Percentiles rank a stretch among this genome's conserved stretches.
These are phyloP conservation scores for Cercospora sp. DNA, from an alignment of 2,329 filamentous ascomycete genomes.

Conservation along the genomic window DNA sequence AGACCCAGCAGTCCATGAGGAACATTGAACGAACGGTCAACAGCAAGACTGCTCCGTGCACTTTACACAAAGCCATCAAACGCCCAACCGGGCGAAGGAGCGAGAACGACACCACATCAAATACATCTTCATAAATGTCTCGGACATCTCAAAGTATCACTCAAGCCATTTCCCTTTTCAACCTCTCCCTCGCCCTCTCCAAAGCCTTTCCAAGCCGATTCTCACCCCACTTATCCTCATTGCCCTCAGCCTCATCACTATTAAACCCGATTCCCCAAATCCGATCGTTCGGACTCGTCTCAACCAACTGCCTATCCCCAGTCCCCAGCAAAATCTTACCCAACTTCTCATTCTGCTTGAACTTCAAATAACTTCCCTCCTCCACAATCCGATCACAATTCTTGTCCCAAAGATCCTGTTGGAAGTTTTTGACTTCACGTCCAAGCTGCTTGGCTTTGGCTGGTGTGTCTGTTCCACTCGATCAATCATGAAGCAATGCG, in stretches of 20 bases:
- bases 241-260: constrained; percentile 35
- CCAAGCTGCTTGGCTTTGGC: constrained; percentile 37
- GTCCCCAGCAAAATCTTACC: constrained; percentile 36
- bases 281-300: constrained; percentile 42
- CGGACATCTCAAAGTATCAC: not conserved
- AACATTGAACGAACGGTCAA: not conserved
- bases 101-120: not conserved
- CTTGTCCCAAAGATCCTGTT: constrained; percentile 35
- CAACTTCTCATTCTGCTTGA: constrained; percentile 37
- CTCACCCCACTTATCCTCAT: constrained; percentile 37
- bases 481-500: not conserved
- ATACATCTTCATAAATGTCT: not conserved
- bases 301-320: constrained; percentile 37
- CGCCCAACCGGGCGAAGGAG: not conserved
- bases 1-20: not conserved
- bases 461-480: constrained; percentile 19
- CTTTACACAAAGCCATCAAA: not conserved
- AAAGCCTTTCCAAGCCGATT: constrained; percentile 40
- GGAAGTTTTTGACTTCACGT: constrained; percentile 39
- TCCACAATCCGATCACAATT: constrained; percentile 37
- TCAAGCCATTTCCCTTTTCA: constrained; percentile 6
- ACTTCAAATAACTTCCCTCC: constrained; percentile 40
- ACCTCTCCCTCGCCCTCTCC: constrained; percentile 39
- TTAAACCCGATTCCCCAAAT: constrained; percentile 42
- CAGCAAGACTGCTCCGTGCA: not conserved